A percentile compares a stretch with the other conserved stretches of the same genome.
Conservation (phyloP, 2,329 filamentous ascomycete genomes). For the Penicillium sp. region DNA sequence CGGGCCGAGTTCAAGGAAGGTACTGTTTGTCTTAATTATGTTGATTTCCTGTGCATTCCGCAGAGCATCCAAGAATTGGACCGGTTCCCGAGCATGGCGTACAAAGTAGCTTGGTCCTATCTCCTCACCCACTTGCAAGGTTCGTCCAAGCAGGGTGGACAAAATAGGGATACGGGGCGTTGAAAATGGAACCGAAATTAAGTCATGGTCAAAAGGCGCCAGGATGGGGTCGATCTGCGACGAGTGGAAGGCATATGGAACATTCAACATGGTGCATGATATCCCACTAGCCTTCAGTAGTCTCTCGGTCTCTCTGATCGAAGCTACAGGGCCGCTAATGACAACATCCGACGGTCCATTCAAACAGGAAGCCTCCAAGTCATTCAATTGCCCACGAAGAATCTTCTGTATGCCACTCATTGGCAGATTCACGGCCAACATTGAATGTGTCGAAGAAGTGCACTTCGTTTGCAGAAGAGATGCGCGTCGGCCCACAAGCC, state of each 20-base stretch:
- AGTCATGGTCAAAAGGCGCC: background rate
- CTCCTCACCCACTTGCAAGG: background rate
- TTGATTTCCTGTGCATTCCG: background rate
- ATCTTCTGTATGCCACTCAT: background rate
- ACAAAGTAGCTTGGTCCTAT: background rate
- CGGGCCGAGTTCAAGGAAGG: background rate
- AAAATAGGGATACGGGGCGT: background rate
- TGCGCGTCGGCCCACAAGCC: conserved; percentile 28
- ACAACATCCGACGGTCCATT: background rate
- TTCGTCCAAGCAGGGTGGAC: background rate
- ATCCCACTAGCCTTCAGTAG: background rate
- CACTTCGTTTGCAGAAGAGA: conserved; percentile 21
- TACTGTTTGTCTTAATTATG: background rate
- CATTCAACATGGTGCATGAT: background rate
- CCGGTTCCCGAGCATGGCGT: background rate
- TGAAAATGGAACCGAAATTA: background rate
- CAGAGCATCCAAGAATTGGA: background rate
- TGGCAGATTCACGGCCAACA: conserved; percentile 3
- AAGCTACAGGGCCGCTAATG: background rate
- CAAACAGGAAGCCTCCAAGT: conserved; percentile 7
- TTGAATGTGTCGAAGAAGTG: conserved; percentile 14
- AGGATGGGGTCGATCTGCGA: conserved; percentile 2
- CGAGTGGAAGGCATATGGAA: conserved; percentile 8
- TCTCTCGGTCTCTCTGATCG: background rate
- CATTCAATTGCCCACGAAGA: background rate